A percentile compares a stretch with the other conserved stretches of the same genome.
Conservation (phyloP, 805 yeast species). For the Myxozyma melibiosi region DNA sequence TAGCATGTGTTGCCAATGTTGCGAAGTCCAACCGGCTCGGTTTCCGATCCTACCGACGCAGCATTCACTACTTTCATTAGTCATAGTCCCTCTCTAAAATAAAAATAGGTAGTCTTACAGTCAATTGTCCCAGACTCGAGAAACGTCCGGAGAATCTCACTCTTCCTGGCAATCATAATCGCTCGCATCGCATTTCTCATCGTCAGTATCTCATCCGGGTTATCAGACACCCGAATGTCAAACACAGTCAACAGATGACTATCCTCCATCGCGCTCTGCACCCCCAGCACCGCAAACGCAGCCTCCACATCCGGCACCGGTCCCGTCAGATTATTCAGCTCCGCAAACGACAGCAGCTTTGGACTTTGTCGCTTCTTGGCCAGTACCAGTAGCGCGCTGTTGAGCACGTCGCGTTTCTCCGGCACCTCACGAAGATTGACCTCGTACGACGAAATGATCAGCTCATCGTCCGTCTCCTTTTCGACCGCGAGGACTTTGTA, state of each 20-base stretch:
- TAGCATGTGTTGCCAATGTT: slow-evolving; percentile 97
- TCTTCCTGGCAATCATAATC: slow-evolving; percentile 60
- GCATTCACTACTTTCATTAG: not conserved
- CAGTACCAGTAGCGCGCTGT: slow-evolving; percentile 38
- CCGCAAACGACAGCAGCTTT: slow-evolving; percentile 39
- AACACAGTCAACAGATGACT: slow-evolving; percentile 29
- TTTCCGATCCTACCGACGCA: slow-evolving; percentile 44
- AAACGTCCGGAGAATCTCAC: slow-evolving; percentile 59
- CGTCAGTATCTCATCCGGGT: slow-evolving; percentile 53
- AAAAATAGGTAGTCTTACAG: not conserved
- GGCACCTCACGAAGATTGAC: slow-evolving; percentile 58
- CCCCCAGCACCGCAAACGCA: slow-evolving; percentile 33
- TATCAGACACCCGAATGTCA: slow-evolving; percentile 47
- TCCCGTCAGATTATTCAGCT: slow-evolving; percentile 29
- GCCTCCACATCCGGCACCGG: slow-evolving; percentile 26
- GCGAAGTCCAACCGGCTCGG: slow-evolving; percentile 81
- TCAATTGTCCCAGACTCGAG: slow-evolving; percentile 42
- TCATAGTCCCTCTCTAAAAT: not conserved
- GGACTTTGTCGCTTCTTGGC: slow-evolving; percentile 39
- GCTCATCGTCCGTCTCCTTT: slow-evolving; percentile 63
- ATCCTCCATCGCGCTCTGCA: slow-evolving; percentile 29
- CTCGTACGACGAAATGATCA: slow-evolving; percentile 73
- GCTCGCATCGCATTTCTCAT: slow-evolving; percentile 64
- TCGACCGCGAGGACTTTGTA: slow-evolving; percentile 55
- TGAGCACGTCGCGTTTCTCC: slow-evolving; percentile 21